Percentiles rank a stretch among this genome's conserved stretches.
These are phyloP conservation scores for Wickerhamomyces canadensis DNA, from an alignment of 805 yeast species.

Conservation along the genomic window DNA sequence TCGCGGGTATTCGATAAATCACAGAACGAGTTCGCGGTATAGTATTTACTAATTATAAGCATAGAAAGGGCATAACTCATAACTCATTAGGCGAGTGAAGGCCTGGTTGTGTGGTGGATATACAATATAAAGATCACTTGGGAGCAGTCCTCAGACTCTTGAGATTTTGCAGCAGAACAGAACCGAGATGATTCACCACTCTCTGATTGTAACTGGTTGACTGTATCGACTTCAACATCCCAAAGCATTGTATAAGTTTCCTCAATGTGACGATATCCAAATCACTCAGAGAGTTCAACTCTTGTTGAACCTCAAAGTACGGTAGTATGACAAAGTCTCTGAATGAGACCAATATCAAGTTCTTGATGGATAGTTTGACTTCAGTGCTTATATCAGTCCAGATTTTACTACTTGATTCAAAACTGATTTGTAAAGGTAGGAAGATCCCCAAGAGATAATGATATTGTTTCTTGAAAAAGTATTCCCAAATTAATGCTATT, in stretches of 20 bases:
- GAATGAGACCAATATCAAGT: constrained; percentile 39
- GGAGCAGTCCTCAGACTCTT: neutral
- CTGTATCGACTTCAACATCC: constrained; percentile 47
- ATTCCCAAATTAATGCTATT: constrained; percentile 47
- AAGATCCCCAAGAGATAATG: constrained; percentile 58
- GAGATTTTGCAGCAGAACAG: constrained; percentile 12
- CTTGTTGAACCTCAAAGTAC: constrained; percentile 34
- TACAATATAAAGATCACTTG: constrained; percentile 8
- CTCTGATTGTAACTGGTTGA: constrained; percentile 51
- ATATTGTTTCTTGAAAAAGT: constrained; percentile 47
- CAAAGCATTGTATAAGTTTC: constrained; percentile 55
- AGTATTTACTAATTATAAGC: too few species aligned
- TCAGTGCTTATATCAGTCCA: constrained; percentile 25
- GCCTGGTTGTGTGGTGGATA: constrained; percentile 1
- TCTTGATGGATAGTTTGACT: constrained; percentile 29
- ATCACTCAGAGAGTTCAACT: constrained; percentile 7
- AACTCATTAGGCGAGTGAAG: too few species aligned
- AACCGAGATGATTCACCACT: constrained; percentile 41
- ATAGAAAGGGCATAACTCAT: too few species aligned
- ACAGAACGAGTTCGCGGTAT: too few species aligned
- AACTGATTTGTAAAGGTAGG: constrained; percentile 50
- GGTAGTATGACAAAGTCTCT: constrained; percentile 51
- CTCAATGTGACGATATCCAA: constrained; percentile 29
- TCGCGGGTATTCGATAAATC: too few species aligned
- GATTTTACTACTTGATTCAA: constrained; percentile 22